These are phyloP conservation scores for Sporothrix humicola DNA, from an alignment of 2,329 filamentous ascomycete genomes.

Conservation along the genomic window DNA sequence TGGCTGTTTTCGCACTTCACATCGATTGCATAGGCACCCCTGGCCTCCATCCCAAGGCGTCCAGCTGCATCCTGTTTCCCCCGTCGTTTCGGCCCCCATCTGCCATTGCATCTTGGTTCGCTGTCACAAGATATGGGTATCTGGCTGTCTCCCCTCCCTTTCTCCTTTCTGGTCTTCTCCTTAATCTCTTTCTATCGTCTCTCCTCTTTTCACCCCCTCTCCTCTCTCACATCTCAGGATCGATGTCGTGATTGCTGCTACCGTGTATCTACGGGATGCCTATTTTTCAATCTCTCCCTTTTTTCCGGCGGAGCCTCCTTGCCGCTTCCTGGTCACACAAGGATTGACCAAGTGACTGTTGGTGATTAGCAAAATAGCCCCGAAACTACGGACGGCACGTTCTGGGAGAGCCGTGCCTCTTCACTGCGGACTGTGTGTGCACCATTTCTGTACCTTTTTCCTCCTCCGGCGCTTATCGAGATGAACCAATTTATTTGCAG, in stretches of 20 bases:
- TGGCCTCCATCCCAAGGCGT: too few relatives aligned
- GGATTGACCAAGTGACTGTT: background rate
- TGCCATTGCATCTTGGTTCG: too few relatives aligned
- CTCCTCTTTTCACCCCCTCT: background rate
- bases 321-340: background rate
- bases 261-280: background rate
- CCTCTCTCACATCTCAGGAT: background rate
- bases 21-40: too few relatives aligned
- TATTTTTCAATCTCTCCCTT: background rate
- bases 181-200: background rate
- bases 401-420: background rate
- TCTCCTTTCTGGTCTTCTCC: background rate
- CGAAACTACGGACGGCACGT: background rate
- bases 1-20: too few relatives aligned
- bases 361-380: background rate
- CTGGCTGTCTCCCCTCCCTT: background rate
- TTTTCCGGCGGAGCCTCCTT: background rate
- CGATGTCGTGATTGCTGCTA: background rate
- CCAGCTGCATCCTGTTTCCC: too few relatives aligned
- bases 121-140: background rate
- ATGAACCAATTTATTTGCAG: constrained; percentile 3
- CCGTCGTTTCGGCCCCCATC: too few relatives aligned
- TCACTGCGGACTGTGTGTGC: too few relatives aligned
- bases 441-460: background rate
- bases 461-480: constrained; percentile 6